Evolutionary conservation across 495 filamentous ascomycete species (phyloP), one percentile per base, ranked within the genome.

Genomic region (Talaromyces liani): DNA sequence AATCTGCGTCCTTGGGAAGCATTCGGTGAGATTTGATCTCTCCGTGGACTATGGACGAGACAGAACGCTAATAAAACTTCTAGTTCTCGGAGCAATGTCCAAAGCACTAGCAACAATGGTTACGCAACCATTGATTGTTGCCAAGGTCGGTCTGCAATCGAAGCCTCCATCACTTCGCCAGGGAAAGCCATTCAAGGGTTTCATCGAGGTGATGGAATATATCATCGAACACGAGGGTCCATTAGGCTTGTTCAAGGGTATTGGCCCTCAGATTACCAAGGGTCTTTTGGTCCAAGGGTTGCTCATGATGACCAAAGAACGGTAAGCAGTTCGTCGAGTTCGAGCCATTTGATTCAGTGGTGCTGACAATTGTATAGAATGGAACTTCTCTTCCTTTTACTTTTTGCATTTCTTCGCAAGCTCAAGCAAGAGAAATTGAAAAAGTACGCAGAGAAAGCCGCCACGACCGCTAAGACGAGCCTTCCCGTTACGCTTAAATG

Each of bases 231-330:
- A 96, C 65, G 94, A 99, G 73, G 94, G 94, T 8, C 66, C 81
- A 3, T 67, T 88, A 20, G 89, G 90, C 20, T 82, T 98, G 14
- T 98, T 97, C 82, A 99, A 98, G 79, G 94, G 94, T 24, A 96
- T 99, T 71, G 93, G 87, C 0, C 94, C 94, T 0, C 94, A 99
- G 72, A 87, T 99, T 58, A 69, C 89, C 55, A 99, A 99, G 75
- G 94, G 95, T 18, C 77, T 99, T 53, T 68, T 98, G 54, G 94
- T 99, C 5, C 94, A 99, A 70, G 94, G 94, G 60, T 79, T 98
- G 57, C 78, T 99, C 25, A 99, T 99, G 94, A 99, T 98, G 94
- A 96, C 91, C 4, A 99, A 99, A 79, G 95, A 99, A 76, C 85
- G 92, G 92, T 95, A 83, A 65, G 85, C 74, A 33, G 4, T 31